These are phyloP conservation scores for Starmerella asiatica DNA, from an alignment of 805 yeast species.

Conservation along the genomic window DNA sequence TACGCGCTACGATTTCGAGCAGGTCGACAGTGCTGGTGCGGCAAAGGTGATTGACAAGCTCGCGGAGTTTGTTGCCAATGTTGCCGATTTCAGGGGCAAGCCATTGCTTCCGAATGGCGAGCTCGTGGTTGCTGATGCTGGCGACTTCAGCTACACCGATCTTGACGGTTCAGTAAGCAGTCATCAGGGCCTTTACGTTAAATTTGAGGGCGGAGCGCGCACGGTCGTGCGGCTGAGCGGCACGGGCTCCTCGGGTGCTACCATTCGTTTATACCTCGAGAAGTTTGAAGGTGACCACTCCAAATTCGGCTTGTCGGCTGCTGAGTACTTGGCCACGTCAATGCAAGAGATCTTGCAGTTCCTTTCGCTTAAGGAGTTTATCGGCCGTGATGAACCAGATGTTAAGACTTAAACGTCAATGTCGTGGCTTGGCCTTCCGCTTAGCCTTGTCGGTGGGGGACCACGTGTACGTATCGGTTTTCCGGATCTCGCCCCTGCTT, in stretches of 20 bases:
- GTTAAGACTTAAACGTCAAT: slow-evolving; percentile 62
- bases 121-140: slow-evolving; percentile 56
- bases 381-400: slow-evolving; percentile 78
- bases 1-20: slow-evolving; percentile 89
- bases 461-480: neutral
- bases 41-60: slow-evolving; percentile 46
- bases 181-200: slow-evolving; percentile 80
- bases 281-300: slow-evolving; percentile 51
- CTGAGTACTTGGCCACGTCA: slow-evolving; percentile 52
- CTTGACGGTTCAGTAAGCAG: slow-evolving; percentile 80
- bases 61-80: slow-evolving; percentile 29
- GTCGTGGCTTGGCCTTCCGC: no score
- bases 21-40: slow-evolving; percentile 66
- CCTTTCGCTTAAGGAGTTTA: slow-evolving; percentile 54
- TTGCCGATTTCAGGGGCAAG: slow-evolving; percentile 37
- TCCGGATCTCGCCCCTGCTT: neutral
- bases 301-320: slow-evolving; percentile 41
- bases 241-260: slow-evolving; percentile 96
- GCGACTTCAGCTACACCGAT: slow-evolving; percentile 84
- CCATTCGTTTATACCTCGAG: slow-evolving; percentile 84
- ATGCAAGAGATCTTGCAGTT: slow-evolving; percentile 51
- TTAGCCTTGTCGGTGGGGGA: no score
- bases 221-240: slow-evolving; percentile 87
- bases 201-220: slow-evolving; percentile 68
- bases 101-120: slow-evolving; percentile 28